Conservation (phyloP, 2,329 filamentous ascomycete genomes). For the Cylindrodendrum hubeiense region DNA sequence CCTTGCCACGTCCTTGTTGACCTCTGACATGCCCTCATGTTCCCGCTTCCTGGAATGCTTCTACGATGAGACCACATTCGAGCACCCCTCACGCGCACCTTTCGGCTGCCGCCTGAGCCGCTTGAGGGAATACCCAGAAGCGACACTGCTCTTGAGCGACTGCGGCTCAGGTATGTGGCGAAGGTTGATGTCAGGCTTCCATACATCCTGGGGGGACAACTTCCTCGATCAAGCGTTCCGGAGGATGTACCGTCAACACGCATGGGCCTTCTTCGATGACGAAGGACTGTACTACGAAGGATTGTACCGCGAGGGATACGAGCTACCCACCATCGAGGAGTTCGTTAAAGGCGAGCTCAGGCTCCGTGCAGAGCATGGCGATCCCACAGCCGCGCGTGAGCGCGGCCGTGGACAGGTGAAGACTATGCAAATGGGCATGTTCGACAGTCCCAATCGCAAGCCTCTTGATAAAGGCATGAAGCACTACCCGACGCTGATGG, state of each 20-base stretch:
- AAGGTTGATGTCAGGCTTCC: background rate
- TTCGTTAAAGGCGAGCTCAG: background rate
- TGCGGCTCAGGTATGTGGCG: slow-evolving; percentile 7
- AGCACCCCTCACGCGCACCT: background rate
- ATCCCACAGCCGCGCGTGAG: background rate
- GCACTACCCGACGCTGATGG: background rate
- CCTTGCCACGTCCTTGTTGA: background rate
- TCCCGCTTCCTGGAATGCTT: slow-evolving; percentile 1
- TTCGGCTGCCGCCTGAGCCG: background rate
- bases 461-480: background rate
- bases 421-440: background rate
- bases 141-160: background rate
- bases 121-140: background rate
- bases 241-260: slow-evolving; percentile 21
- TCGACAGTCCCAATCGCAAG: background rate
- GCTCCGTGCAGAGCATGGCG: background rate
- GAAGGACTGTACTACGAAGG: background rate
- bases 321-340: background rate
- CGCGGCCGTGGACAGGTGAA: background rate
- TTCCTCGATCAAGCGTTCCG: background rate
- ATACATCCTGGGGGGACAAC: background rate
- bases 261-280: slow-evolving; percentile 24
- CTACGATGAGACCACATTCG: slow-evolving; percentile 3
- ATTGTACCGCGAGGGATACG: background rate
- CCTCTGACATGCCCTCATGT: background rate